Conservation (phyloP, 257 asterid genomes). For the Solanum medicagineum region DNA sequence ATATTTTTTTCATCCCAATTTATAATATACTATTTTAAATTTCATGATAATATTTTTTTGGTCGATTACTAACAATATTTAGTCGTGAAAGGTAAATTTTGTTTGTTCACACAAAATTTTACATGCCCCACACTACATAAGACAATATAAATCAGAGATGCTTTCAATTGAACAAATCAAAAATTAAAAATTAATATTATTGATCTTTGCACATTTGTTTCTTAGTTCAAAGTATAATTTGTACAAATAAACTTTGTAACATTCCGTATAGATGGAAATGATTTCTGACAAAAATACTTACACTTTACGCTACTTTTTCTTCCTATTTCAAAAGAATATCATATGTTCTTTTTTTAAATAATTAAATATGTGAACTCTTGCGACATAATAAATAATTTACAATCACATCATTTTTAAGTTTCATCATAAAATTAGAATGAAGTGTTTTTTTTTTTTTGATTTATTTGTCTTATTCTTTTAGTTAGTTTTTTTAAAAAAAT, state of each 20-base stretch:
- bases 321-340: not conserved
- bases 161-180: not conserved
- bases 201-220: not conserved
- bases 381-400: not conserved
- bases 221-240: not conserved
- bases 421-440: not conserved
- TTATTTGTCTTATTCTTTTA: not conserved
- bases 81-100: not conserved
- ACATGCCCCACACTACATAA: not conserved
- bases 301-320: not conserved
- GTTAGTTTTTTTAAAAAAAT: too few relatives aligned
- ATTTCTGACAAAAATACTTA: not conserved
- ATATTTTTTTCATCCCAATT: not conserved
- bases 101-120: not conserved
- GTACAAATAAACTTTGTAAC: not conserved
- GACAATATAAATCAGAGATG: not conserved
- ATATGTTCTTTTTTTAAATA: not conserved
- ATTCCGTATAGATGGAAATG: not conserved
- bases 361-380: not conserved
- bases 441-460: not conserved
- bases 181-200: not conserved
- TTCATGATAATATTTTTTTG: not conserved
- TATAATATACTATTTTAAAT: fast-evolving
- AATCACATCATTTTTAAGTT: not conserved
- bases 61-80: not conserved